A percentile compares a stretch with the other conserved stretches of the same genome.
phyloP scores from a whole-genome alignment of 179 eudicot genomes.

The Beta lomatogona region DNA sequence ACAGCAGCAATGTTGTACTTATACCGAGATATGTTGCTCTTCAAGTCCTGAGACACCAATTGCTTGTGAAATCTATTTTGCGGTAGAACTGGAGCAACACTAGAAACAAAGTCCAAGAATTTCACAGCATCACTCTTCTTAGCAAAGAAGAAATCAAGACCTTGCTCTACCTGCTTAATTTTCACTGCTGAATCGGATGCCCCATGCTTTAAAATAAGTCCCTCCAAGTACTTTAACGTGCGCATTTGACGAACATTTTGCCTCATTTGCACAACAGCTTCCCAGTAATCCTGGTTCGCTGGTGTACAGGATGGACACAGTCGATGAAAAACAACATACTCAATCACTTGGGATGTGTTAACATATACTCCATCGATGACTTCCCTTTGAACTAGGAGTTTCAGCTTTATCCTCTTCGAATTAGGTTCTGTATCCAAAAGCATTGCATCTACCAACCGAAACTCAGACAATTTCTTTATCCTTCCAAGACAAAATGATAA shows the following conservation, averaged over 20 bases:
- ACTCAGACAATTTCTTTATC: constrained; percentile 40
- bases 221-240: too few species aligned
- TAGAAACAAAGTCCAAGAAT: constrained; percentile 42
- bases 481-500: constrained; percentile 47
- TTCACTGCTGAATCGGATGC: constrained; percentile 39
- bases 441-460: constrained; percentile 37
- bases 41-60: constrained; percentile 47
- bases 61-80: constrained; percentile 33
- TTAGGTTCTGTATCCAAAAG: constrained; percentile 46
- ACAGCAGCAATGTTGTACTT: constrained; percentile 43
- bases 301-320: constrained; percentile 47
- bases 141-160: constrained; percentile 55
- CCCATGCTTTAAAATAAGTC: constrained; percentile 39
- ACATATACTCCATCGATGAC: constrained; percentile 43
- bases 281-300: constrained; percentile 43
- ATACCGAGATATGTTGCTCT: constrained; percentile 42
- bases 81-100: constrained; percentile 40
- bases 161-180: constrained; percentile 43
- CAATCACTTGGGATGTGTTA: constrained; percentile 43
- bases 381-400: constrained; percentile 47
- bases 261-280: constrained; percentile 29
- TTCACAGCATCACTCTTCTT: constrained; percentile 44
- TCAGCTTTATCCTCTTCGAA: constrained; percentile 45
- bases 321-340: constrained; percentile 45
- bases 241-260: neutral